These are phyloP conservation scores for Pelargonium cotyledonis DNA, from an alignment of 441 rosid genomes.

Conservation along the genomic window DNA sequence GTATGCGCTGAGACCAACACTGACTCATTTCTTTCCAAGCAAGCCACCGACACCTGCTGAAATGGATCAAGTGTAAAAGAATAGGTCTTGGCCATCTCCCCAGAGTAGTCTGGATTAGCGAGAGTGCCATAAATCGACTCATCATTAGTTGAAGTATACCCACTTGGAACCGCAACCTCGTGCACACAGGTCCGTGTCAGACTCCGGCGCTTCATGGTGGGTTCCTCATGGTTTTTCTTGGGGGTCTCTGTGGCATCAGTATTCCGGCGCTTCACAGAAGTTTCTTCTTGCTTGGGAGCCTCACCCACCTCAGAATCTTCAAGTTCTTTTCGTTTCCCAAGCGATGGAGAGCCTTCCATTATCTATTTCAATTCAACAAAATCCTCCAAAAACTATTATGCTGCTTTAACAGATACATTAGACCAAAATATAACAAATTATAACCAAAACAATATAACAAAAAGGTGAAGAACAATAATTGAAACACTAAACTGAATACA, in stretches of 20 bases:
- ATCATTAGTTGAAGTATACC: conserved; percentile 46
- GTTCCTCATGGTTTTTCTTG: conserved; percentile 26
- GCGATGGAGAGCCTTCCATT: background rate
- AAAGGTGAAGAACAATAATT: too few species aligned
- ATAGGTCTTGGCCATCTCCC: conserved; percentile 78
- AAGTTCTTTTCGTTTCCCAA: background rate
- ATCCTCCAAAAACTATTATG: background rate
- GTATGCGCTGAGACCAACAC: conserved; percentile 93
- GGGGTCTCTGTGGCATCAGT: conserved; percentile 43
- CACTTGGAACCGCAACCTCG: conserved; percentile 84
- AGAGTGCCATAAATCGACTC: conserved; percentile 66
- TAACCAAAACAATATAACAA: too few species aligned
- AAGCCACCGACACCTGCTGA: conserved; percentile 80
- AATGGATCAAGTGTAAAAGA: conserved; percentile 78
- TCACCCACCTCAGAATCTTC: background rate
- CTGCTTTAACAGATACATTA: background rate
- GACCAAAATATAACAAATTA: too few species aligned
- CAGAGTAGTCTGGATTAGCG: conserved; percentile 58
- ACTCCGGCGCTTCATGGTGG: conserved; percentile 45
- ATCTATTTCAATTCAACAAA: conserved; percentile 31
- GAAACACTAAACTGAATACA: too few species aligned
- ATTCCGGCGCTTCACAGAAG: background rate
- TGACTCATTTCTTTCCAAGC: conserved; percentile 85
- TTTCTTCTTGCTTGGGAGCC: background rate
- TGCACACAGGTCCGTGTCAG: conserved; percentile 70